A percentile compares a stretch with the other conserved stretches of the same genome.
Conservation (phyloP, 108 stramenopile species). For the Nitzschia putrida region DNA sequence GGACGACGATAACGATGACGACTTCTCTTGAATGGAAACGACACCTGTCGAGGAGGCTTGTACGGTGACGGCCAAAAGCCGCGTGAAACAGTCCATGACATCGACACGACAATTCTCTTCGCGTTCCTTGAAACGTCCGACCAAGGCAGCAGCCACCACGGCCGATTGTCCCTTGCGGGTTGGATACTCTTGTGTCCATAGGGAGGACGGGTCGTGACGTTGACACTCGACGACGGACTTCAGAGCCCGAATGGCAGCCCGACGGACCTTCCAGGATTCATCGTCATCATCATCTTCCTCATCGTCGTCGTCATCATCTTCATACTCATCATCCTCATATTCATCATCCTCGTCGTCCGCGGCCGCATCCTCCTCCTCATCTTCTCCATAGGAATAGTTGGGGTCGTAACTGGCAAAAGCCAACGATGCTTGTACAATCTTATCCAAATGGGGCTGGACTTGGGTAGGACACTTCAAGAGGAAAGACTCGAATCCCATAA, state of each 20-base stretch:
- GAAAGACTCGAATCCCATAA: slow-evolving; percentile 95
- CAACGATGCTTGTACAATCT: slow-evolving; percentile 73
- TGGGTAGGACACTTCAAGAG: slow-evolving; percentile 92
- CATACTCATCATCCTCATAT: slow-evolving; percentile 73
- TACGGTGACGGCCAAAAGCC: slow-evolving; percentile 74
- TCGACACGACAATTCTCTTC: slow-evolving; percentile 98
- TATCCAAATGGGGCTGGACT: slow-evolving; percentile 85
- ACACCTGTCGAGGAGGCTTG: slow-evolving; percentile 42
- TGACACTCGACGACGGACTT: slow-evolving; percentile 69
- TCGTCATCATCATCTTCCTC: slow-evolving; percentile 90
- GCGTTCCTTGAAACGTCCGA: slow-evolving; percentile 93
- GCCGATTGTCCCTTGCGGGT: slow-evolving; percentile 57
- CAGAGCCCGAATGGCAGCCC: slow-evolving; percentile 78
- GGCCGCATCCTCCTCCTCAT: slow-evolving; percentile 70
- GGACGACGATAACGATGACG: slow-evolving; percentile 30
- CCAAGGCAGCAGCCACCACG: slow-evolving; percentile 75
- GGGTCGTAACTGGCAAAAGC: slow-evolving; percentile 95
- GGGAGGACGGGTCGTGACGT: slow-evolving; percentile 67
- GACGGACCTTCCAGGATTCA: slow-evolving; percentile 96
- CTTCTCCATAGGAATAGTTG: slow-evolving; percentile 93
- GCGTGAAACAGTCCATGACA: slow-evolving; percentile 85
- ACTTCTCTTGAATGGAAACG: slow-evolving; percentile 11
- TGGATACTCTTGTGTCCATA: slow-evolving; percentile 65
- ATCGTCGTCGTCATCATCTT: slow-evolving; percentile 75
- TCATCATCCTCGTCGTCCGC: slow-evolving; percentile 62